Evolutionary conservation across 345 rosid species (phyloP), one percentile per base, ranked within the genome.

Genomic region (Acer yangbiense): DNA sequence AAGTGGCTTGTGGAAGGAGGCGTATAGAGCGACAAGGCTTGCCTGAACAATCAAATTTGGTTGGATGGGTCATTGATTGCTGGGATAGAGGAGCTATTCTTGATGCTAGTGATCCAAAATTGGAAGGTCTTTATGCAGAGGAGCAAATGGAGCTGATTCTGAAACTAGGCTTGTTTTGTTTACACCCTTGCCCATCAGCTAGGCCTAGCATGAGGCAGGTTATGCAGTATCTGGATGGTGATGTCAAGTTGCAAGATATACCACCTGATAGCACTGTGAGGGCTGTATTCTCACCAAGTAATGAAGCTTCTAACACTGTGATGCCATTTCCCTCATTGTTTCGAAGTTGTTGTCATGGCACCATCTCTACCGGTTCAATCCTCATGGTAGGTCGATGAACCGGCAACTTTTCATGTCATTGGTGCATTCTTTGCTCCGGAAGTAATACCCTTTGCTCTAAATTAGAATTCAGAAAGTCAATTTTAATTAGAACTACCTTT

Each of bases 1-100:
- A 90, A 74, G 83, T 88, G 5, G 86, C 84, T 55, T 84, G 90
- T 16, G 93, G 91, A 57, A 85, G 84, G 77, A 87, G 81, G 73
- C 89, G 89, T 0, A 61, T 89, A 2, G 46, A 8, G 46, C 9
- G 46, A 43, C 46, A 43, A 43, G 46, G 46, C 46, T 43, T 43
- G 46, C 46, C 46, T 43, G 46, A 43, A 43, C 46, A 43, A 43
- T 1, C 46, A 43, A 43, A 43, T 43, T 43, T 43, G 46, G 46
- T 43, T 35, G 39, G 39, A 0, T 35, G 39, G 39, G 6, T 35
- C 39, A 35, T 35, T 35, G 39, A 78, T 9, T 71, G 73, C 20
- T 88, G 91, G 86, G 69, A 71, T 32, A 69, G 69, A 21, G 89
- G 81, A 29, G 78, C 80, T 20, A 65, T 88, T 69, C 60, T 78